Evolutionary conservation across 371 early-diverging fungal species (phyloP).

Genomic region (Blastocladiella emersonii): DNA sequence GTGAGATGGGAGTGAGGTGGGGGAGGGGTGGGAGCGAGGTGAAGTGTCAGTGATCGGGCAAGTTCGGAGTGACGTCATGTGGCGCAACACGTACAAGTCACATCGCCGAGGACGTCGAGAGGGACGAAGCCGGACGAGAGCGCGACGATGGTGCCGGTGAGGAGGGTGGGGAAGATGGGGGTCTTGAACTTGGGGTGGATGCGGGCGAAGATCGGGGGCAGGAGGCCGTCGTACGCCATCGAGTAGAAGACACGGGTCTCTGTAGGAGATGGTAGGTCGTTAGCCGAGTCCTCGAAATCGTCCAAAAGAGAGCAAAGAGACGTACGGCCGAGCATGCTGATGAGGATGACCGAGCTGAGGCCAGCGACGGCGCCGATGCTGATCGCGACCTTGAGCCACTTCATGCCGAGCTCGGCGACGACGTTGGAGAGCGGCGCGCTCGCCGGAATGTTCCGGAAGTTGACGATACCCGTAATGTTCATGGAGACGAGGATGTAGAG

Average conservation of each 20-base stretch:
- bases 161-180: slow-evolving; percentile 53
- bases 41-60: too few relatives aligned
- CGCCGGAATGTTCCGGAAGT: slow-evolving; percentile 32
- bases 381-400: slow-evolving; percentile 54
- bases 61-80: too few relatives aligned
- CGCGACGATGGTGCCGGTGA: slow-evolving; percentile 53
- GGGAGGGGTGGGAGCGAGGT: too few relatives aligned
- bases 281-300: too few relatives aligned
- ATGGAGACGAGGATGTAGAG: slow-evolving; percentile 61
- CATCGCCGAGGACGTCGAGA: slow-evolving; percentile 64
- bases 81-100: too few relatives aligned
- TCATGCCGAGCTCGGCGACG: slow-evolving; percentile 34
- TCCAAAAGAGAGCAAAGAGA: slow-evolving; percentile 5
- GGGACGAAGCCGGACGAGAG: slow-evolving; percentile 59
- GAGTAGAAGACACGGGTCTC: too few relatives aligned
- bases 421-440: slow-evolving; percentile 53
- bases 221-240: slow-evolving; percentile 77
- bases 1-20: too few relatives aligned
- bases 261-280: too few relatives aligned
- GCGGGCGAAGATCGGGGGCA: slow-evolving; percentile 51
- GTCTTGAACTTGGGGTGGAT: slow-evolving; percentile 51
- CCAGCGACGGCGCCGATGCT: slow-evolving; percentile 64
- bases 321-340: slow-evolving; percentile 45
- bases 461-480: slow-evolving; percentile 58
- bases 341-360: slow-evolving; percentile 63